Evolutionary conservation across 306 rosid genomes (phyloP), one percentile per base, ranked within the genome.

Genomic region (Casuarina equisetifolia): DNA sequence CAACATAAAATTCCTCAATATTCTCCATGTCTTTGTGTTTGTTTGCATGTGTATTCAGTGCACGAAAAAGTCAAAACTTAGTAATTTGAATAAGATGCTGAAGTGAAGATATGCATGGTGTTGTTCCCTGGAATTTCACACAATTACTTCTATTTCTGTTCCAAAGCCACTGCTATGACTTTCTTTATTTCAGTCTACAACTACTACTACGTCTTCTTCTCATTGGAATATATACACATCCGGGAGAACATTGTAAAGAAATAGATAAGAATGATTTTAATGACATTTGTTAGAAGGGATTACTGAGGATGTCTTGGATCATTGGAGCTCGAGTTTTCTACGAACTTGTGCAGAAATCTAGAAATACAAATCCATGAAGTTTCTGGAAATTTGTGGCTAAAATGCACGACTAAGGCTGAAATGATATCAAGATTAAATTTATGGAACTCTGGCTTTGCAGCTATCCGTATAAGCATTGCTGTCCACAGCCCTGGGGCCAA

Each of bases 401-500:
- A 80, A 84, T 86, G 93, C 66, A 69, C 83, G 69, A 61, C 46
- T 35, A 92, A 68, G 55, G 92, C 91, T 48, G 91, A 91, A 84
- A 91, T 46, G 59, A 88, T 61, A 81, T 92, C 97, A 17, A 85
- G 19, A 52, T 86, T 79, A 88, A 95, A 95, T 61, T 55, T 85
- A 85, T 87, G 97, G 81, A 86, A 92, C 84, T 92, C 97, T 9
- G 94, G 94, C 82, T 82, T 92, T 68, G 79, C 73, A 11, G 89
- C 81, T 92, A 92, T 80, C 58, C 98, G 96, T 64, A 88, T 49
- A 53, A 95, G 82, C 99, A 95, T 92, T 25, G 90, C 74, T 20
- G 89, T 82, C 99, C 99, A 95, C 66, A 88, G 91, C 62, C 44
- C 90, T 0, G 97, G 98, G 39, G 98, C 99, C 81, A 92, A 76